Percentiles rank a stretch among this genome's conserved stretches.
phyloP scores from a whole-genome alignment of 768 basidiomycete genomes.

The Amanita subjunquillea region DNA sequence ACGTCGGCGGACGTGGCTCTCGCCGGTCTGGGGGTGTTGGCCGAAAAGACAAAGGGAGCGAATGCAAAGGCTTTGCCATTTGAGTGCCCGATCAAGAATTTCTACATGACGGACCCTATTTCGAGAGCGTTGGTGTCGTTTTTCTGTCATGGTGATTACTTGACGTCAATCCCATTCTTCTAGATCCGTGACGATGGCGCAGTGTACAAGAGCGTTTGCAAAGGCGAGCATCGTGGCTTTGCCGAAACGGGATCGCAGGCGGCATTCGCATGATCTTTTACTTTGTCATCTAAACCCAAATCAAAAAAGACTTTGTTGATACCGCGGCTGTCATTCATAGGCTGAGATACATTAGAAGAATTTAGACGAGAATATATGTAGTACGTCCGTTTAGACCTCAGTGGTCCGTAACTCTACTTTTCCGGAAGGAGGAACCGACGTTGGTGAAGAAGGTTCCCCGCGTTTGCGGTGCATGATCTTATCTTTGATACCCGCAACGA shows the following conservation, averaged over 20 bases:
- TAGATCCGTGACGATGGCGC: conserved; percentile 94
- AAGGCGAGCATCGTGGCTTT: conserved; percentile 56
- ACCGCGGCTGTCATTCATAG: neutral
- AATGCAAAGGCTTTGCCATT: conserved; percentile 54
- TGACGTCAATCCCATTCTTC: conserved; percentile 2
- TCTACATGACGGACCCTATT: conserved; percentile 95
- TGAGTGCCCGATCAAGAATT: conserved; percentile 78
- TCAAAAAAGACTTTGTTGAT: neutral
- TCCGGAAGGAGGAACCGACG: neutral
- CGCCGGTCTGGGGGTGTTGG: conserved; percentile 55
- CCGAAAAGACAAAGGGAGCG: conserved; percentile 31
- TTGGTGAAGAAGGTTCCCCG: too few species aligned
- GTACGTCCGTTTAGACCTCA: neutral
- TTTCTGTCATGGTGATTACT: neutral
- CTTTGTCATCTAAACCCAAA: neutral
- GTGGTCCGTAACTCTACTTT: neutral
- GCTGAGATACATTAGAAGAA: neutral
- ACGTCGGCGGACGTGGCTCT: conserved; percentile 67
- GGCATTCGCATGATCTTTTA: conserved; percentile 25
- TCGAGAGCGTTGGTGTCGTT: conserved; percentile 69
- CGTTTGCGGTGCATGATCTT: conserved; percentile 7
- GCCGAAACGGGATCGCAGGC: conserved; percentile 34
- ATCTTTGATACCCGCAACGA: conserved; percentile 4
- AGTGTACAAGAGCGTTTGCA: conserved; percentile 82
- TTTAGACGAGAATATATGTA: neutral